Evolutionary conservation across 2,329 filamentous ascomycete genomes (phyloP), one percentile per base, ranked within the genome.

Genomic region (Elsinoe fawcettii): DNA sequence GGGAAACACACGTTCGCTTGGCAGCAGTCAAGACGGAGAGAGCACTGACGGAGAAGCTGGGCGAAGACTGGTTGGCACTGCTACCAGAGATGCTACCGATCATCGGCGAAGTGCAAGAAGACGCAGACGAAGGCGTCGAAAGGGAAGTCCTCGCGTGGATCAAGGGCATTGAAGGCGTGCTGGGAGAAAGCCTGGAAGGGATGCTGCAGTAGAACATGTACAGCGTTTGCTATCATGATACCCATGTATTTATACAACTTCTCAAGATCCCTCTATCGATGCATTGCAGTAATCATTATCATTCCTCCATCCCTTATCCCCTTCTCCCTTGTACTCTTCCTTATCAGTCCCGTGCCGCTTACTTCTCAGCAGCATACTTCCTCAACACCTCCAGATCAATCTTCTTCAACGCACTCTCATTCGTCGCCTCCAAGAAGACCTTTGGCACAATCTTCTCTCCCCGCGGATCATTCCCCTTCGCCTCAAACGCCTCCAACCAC

Each of bases 41-140:
- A 68, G 81, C 80, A 12, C 76, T 97, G 61, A 61, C 60, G 25
- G 58, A 61, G 34, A 63, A 82, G 49, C 74, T 97, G 23, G 91
- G 91, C 59, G 91, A 97, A 70, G 93, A 99, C 68, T 99, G 93
- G 93, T 74, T 99, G 59, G 82, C 85, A 1, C 81, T 95, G 75
- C 71, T 97, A 68, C 90, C 92, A 0, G 93, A 99, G 79, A 97
- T 96, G 87, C 74, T 99, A 69, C 92, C 95, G 18, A 89, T 92
- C 62, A 96, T 99, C 65, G 95, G 89, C 66, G 93, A 99, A 75
- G 72, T 96, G 66, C 87, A 96, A 74, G 93, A 99, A 69, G 93
- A 99, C 69, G 93, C 97, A 64, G 91, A 97, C 67, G 93, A 97
- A 74, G 79, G 80, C 25, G 92, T 99, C 22, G 93, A 99, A 75